Evolutionary conservation across 345 rosid genomes (phyloP).

Genomic region (Rubroshorea leprosula): DNA sequence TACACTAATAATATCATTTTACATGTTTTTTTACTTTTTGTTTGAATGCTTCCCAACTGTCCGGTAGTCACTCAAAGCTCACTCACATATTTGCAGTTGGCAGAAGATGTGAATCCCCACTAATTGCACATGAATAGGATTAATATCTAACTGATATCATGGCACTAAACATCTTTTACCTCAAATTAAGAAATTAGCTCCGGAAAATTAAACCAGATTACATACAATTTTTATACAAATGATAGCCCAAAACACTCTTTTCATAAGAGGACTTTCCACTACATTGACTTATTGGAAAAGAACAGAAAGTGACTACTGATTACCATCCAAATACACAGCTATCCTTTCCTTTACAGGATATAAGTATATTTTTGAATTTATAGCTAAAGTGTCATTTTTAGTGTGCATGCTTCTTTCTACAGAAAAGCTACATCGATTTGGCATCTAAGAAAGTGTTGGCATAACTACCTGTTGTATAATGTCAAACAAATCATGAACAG

Average conservation of each 20-base stretch:
- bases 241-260: not conserved
- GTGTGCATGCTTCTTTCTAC: not conserved
- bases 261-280: not conserved
- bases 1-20: no score
- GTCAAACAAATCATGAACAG: slow-evolving; percentile 65
- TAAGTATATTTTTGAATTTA: no score
- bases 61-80: not conserved
- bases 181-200: not conserved
- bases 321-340: not conserved
- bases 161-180: not conserved
- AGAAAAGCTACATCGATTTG: not conserved
- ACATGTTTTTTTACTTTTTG: no score
- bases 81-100: not conserved
- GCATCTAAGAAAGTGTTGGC: not conserved
- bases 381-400: not conserved
- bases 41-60: no score
- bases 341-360: not conserved
- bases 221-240: not conserved
- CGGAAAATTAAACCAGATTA: not conserved
- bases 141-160: not conserved
- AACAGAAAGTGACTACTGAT: not conserved
- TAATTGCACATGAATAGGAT: no score
- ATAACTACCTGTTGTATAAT: slow-evolving; percentile 55
- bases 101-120: not conserved
- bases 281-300: no score